Conservation (phyloP, 2,329 filamentous ascomycete genomes). For the Colletotrichum liaoningense region DNA sequence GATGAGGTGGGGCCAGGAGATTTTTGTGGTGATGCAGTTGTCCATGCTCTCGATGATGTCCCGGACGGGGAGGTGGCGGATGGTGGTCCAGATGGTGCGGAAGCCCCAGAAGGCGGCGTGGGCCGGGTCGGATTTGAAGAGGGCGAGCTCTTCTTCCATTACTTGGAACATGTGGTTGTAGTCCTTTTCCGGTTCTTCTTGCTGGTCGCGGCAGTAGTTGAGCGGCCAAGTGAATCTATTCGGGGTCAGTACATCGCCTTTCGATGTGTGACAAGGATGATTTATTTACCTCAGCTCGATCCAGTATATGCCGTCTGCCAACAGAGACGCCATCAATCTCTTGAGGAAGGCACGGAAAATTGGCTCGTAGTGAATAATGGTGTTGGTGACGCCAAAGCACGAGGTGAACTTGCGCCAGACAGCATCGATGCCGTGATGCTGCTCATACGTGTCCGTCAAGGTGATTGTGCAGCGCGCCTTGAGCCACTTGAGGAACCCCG, state of each 20-base stretch:
- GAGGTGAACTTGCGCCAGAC: constrained; percentile 81
- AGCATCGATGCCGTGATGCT: constrained; percentile 81
- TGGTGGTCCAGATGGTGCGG: constrained; percentile 81
- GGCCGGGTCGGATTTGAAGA: constrained; percentile 70
- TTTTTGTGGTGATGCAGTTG: constrained; percentile 80
- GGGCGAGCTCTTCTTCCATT: constrained; percentile 78
- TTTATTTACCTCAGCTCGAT: constrained; percentile 70
- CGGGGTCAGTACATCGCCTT: not conserved
- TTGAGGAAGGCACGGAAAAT: constrained; percentile 80
- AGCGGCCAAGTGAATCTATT: constrained; percentile 72
- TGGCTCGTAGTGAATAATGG: constrained; percentile 83
- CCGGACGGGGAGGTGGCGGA: constrained; percentile 71
- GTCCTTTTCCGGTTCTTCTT: constrained; percentile 70
- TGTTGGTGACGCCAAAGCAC: constrained; percentile 75
- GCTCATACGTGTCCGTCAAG: constrained; percentile 74
- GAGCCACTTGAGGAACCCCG: constrained; percentile 78
- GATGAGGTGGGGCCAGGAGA: constrained; percentile 77
- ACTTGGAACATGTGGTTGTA: constrained; percentile 73
- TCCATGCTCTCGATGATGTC: constrained; percentile 82
- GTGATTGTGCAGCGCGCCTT: constrained; percentile 75
- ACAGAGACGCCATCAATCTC: constrained; percentile 72
- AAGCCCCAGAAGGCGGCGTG: constrained; percentile 79
- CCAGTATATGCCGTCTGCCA: constrained; percentile 80
- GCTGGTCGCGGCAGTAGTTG: constrained; percentile 69
- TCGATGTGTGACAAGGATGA: not conserved